These are phyloP conservation scores for Psidium friedrichsthalianum DNA, from an alignment of 345 rosid species.

Conservation along the genomic window DNA sequence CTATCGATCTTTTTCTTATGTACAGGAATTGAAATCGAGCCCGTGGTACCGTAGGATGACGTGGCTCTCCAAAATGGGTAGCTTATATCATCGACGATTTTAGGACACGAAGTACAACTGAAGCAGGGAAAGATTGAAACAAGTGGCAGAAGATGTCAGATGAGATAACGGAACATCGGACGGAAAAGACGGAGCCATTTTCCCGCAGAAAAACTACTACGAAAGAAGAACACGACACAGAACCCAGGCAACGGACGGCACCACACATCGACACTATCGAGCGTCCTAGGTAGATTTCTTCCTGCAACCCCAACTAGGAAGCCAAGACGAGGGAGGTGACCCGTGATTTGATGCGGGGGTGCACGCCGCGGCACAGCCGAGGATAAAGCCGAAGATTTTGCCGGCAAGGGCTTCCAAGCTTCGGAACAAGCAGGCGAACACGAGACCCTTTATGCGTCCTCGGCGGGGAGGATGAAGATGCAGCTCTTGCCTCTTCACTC, in stretches of 20 bases:
- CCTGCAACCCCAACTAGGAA: background rate
- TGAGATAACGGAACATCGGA: background rate
- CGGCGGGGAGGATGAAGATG: background rate
- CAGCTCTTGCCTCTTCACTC: background rate
- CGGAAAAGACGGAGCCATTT: background rate
- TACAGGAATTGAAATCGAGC: background rate
- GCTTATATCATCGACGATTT: background rate
- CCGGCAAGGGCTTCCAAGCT: background rate
- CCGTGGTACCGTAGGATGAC: background rate
- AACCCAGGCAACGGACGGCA: background rate
- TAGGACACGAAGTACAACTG: background rate
- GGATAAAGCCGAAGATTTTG: background rate
- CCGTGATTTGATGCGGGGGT: background rate
- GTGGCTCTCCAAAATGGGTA: background rate
- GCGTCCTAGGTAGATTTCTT: background rate
- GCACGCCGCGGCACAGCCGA: background rate
- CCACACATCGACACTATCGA: background rate
- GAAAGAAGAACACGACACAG: background rate
- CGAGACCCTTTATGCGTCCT: background rate
- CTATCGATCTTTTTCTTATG: background rate
- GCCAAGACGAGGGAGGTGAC: background rate
- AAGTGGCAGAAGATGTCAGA: background rate
- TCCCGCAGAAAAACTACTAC: background rate
- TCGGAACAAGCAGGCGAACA: background rate
- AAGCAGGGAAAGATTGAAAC: rapidly evolving